These are phyloP conservation scores for Cladosporium sp. DNA, from an alignment of 2,329 filamentous ascomycete genomes.

Conservation along the genomic window DNA sequence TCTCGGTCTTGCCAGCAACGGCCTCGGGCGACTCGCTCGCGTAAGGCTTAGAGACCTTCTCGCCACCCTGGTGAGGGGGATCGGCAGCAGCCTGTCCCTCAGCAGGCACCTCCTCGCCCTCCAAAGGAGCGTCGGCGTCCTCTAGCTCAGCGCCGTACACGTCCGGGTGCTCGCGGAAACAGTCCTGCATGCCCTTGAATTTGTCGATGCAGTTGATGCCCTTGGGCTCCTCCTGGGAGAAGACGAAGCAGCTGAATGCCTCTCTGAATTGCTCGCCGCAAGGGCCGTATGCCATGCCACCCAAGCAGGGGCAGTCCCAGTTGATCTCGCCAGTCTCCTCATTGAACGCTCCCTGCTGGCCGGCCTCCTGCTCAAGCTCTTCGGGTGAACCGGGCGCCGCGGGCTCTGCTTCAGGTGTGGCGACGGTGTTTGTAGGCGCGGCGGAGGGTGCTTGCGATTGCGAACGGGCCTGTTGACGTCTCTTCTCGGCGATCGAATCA, in stretches of 20 bases:
- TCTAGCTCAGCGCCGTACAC: slow-evolving; percentile 86
- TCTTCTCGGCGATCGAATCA: slow-evolving; percentile 41
- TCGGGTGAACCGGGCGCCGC: slow-evolving; percentile 39
- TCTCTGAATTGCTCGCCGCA: slow-evolving; percentile 94
- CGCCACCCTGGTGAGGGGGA: slow-evolving; percentile 13
- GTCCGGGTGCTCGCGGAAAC: slow-evolving; percentile 89
- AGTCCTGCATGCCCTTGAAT: slow-evolving; percentile 88
- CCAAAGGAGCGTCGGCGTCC: slow-evolving; percentile 56
- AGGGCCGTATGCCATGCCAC: slow-evolving; percentile 93
- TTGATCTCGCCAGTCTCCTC: slow-evolving; percentile 99
- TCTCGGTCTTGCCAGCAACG: slow-evolving; percentile 22
- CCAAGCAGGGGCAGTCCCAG: slow-evolving; percentile 97
- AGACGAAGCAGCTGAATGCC: slow-evolving; percentile 98
- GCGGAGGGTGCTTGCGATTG: slow-evolving; percentile 21
- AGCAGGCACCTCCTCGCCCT: slow-evolving; percentile 31
- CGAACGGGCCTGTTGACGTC: slow-evolving; percentile 34
- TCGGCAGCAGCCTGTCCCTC: slow-evolving; percentile 18
- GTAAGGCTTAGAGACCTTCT: slow-evolving; percentile 21
- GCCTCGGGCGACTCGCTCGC: slow-evolving; percentile 15
- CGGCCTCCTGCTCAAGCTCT: slow-evolving; percentile 74
- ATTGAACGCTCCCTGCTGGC: slow-evolving; percentile 90
- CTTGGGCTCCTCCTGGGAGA: slow-evolving; percentile 90
- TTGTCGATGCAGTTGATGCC: slow-evolving; percentile 32
- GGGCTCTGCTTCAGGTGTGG: slow-evolving; percentile 17
- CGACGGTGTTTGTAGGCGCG: slow-evolving; percentile 18